Evolutionary conservation across 1,139 yeast species (phyloP).

Genomic region (Kluyveromyces sp.): DNA sequence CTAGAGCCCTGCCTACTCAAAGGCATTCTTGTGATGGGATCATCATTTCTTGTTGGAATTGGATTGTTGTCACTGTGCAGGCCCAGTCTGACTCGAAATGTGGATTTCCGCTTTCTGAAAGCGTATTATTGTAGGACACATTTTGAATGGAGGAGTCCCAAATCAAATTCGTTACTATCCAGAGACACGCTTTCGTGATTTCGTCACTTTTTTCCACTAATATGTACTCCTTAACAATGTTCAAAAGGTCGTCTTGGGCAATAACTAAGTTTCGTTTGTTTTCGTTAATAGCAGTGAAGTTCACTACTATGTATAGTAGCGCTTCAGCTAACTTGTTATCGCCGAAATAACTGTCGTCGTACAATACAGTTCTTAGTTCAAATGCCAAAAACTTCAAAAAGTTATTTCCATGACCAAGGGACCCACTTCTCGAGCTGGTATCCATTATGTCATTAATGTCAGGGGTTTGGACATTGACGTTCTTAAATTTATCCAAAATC

Average conservation of each 20-base stretch:
- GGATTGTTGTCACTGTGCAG: background rate
- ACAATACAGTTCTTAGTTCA: constrained; percentile 25
- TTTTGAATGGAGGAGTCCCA: constrained; percentile 34
- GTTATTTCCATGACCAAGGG: constrained; percentile 23
- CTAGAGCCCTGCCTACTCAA: background rate
- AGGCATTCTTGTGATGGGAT: background rate
- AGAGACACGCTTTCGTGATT: constrained; percentile 42
- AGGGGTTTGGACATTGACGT: constrained; percentile 16
- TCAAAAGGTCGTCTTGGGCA: constrained; percentile 35
- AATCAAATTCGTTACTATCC: constrained; percentile 53
- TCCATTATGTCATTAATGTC: constrained; percentile 11
- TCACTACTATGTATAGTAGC: constrained; percentile 47
- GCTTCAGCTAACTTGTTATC: constrained; percentile 31
- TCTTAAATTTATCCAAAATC: constrained; percentile 33
- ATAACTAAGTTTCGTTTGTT: constrained; percentile 40
- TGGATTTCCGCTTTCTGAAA: constrained; percentile 1
- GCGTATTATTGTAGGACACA: constrained; percentile 22
- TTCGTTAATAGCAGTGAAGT: constrained; percentile 49
- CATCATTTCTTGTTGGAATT: background rate
- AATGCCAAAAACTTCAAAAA: constrained; percentile 33
- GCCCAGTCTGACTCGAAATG: constrained; percentile 1
- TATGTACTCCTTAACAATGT: constrained; percentile 31
- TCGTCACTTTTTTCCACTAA: constrained; percentile 25
- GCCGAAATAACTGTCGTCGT: constrained; percentile 1
- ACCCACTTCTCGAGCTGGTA: constrained; percentile 15